A percentile compares a stretch with the other conserved stretches of the same genome.
Conservation (phyloP, 208 protist genomes). For the Leishmania gerbilli region DNA sequence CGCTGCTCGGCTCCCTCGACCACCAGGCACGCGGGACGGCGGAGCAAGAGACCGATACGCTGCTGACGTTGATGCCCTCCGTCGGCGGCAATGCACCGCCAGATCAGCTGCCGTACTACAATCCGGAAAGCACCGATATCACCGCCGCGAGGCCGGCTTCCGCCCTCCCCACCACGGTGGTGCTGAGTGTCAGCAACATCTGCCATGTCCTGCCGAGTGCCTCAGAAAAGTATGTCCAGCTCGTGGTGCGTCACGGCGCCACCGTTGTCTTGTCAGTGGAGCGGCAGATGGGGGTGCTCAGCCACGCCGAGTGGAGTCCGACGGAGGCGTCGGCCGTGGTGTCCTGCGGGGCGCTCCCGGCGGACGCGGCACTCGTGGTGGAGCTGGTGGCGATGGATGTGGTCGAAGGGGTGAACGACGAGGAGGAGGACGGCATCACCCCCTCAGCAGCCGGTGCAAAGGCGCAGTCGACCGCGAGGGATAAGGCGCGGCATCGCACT, state of each 20-base stretch:
- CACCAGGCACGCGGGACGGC: background rate
- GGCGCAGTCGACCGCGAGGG: background rate
- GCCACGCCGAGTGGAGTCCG: constrained; percentile 49
- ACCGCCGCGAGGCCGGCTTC: background rate
- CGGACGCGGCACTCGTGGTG: constrained; percentile 12
- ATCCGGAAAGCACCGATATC: constrained; percentile 8
- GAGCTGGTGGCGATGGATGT: constrained; percentile 32
- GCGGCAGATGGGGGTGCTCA: constrained; percentile 30
- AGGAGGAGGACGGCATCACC: background rate
- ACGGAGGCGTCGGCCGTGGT: constrained; percentile 46
- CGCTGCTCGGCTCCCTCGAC: constrained; percentile 22
- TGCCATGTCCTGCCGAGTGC: constrained; percentile 43
- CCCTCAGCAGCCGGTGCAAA: background rate
- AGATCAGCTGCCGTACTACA: constrained; percentile 21
- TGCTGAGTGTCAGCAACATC: constrained; percentile 62
- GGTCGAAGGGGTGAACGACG: constrained; percentile 12
- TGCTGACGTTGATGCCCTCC: background rate
- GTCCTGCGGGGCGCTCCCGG: constrained; percentile 5
- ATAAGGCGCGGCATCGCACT: no score
- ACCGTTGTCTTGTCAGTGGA: constrained; percentile 47
- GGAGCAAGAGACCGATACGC: background rate
- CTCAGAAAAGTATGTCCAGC: constrained; percentile 42
- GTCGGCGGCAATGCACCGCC: background rate
- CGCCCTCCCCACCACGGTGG: constrained; percentile 26
- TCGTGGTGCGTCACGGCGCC: constrained; percentile 41